Conservation (phyloP, 352 stramenopile species). For the Globisporangium nodosum region DNA sequence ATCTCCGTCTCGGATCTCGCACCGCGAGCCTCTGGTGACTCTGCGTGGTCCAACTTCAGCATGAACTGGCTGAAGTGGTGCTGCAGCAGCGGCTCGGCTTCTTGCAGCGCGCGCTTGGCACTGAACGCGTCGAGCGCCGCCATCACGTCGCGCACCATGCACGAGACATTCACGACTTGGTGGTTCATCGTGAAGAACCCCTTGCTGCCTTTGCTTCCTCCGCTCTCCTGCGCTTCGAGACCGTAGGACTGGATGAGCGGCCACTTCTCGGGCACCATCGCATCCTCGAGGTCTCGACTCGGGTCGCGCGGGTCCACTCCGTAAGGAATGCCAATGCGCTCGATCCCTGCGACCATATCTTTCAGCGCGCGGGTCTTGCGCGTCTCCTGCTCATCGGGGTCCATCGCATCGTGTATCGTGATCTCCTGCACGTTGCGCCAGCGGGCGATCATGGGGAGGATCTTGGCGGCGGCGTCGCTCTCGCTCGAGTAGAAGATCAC, state of each 20-base stretch:
- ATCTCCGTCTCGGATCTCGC: conserved; percentile 47
- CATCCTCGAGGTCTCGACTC: conserved; percentile 32
- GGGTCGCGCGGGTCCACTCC: conserved; percentile 18
- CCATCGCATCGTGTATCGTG: conserved; percentile 58
- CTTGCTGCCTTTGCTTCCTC: conserved; percentile 13
- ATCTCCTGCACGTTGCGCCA: conserved; percentile 66
- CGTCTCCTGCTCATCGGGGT: conserved; percentile 57
- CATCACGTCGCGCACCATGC: conserved; percentile 29
- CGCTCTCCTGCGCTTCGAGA: conserved; percentile 25
- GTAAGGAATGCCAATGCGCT: conserved; percentile 54
- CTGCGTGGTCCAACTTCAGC: conserved; percentile 60
- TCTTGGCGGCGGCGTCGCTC: conserved; percentile 48
- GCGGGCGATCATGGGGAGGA: conserved; percentile 62
- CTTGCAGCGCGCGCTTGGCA: conserved; percentile 38
- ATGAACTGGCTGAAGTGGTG: conserved; percentile 68
- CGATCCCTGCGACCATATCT: conserved; percentile 41
- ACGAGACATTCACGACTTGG: conserved; percentile 48
- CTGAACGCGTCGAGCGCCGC: conserved; percentile 47
- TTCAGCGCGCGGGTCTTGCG: conserved; percentile 68
- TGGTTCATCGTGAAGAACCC: conserved; percentile 83
- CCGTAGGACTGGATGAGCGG: conserved; percentile 69
- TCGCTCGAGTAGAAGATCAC: conserved; percentile 67
- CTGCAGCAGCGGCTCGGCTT: conserved; percentile 46
- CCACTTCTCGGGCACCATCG: conserved; percentile 68
- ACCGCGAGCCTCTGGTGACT: conserved; percentile 31